Base-by-base conservation (phyloP, 192 early-diverging fungal species). In the Chytriomyces sp. region DNA sequence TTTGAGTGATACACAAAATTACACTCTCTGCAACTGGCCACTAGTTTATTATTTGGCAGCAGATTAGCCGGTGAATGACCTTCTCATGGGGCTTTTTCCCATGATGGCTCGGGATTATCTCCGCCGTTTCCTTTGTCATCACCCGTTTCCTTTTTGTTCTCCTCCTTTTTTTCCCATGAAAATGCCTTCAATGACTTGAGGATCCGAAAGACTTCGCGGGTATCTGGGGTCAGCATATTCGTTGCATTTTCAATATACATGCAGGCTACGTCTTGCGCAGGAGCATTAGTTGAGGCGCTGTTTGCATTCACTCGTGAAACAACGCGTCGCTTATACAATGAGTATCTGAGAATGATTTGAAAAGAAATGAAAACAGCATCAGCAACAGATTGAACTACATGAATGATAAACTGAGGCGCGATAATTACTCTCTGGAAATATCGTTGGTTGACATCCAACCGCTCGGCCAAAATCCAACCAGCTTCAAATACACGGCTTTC, bases 361-460 rank as follows among this genome's bases (percentile, higher is more conserved):
- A 57, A 57, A 57, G 20, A 35, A 35, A 35, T 35, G 35, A 35
- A 35, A 35, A 0, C 35, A 35, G 35, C 35, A 35, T 35, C 53
- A 57, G 20, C 53, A 57, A 57, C 3, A 2, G 53, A 2, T 57
- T 57, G 16, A 57, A 57, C 35, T 35, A 4, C 53, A 57, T 20
- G 13, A 2, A n/a, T 20, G 53, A 13, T 57, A 57, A 13, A 57
- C 53, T 20, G 16, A 57, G 35, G 16, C 53, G 53, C 53, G 67
- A 69, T n/a, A n/a, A 46, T 18, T 47, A 69, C 45, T 77, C 76
- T 8, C 76, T 66, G 16, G 66, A 69, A 8, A 77, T 24, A 48
- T 77, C 76, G 20, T 26, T 44, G 6, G 76, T 69, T 23, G 49
- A 61, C 64, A 77, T 77, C 65, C 76, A 77, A 10, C 76, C 76